These are phyloP conservation scores for Lachancea thermotolerans DNA, from an alignment of 805 yeast genomes.

Conservation along the genomic window DNA sequence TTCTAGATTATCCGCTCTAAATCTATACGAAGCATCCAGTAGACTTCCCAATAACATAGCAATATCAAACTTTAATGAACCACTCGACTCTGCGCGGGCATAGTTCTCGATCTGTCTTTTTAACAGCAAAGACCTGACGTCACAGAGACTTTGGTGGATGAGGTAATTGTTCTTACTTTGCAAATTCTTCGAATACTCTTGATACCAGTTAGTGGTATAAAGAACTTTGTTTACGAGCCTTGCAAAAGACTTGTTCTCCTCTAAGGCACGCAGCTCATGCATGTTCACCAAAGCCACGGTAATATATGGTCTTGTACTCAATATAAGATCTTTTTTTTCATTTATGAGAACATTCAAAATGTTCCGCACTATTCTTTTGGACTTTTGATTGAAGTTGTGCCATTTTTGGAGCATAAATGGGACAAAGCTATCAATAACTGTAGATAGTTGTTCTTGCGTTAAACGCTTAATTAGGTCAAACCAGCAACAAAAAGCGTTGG, in stretches of 20 bases:
- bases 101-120: slow-evolving; percentile 40
- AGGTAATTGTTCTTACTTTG: slow-evolving; percentile 43
- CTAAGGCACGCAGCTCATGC: slow-evolving; percentile 40
- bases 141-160: slow-evolving; percentile 63
- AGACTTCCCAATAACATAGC: slow-evolving; percentile 46
- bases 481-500: slow-evolving; percentile 64
- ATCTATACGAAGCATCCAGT: slow-evolving; percentile 50
- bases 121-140: slow-evolving; percentile 48
- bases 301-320: slow-evolving; percentile 34
- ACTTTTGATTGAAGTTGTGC: slow-evolving; percentile 40
- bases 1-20: slow-evolving; percentile 39
- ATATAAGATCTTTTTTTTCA: slow-evolving; percentile 14
- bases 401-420: slow-evolving; percentile 70
- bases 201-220: slow-evolving; percentile 18
- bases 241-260: slow-evolving; percentile 46
- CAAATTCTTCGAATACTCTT: slow-evolving; percentile 24
- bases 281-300: slow-evolving; percentile 68
- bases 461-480: slow-evolving; percentile 51
- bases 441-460: slow-evolving; percentile 48
- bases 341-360: slow-evolving; percentile 37
- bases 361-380: slow-evolving; percentile 45
- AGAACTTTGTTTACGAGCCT: slow-evolving; percentile 36
- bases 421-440: slow-evolving; percentile 66
- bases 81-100: slow-evolving; percentile 37
- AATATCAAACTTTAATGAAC: slow-evolving; percentile 29